Evolutionary conservation across 306 rosid species (phyloP), one percentile per base, ranked within the genome.

Genomic region (Sphenostylis stenocarpa): DNA sequence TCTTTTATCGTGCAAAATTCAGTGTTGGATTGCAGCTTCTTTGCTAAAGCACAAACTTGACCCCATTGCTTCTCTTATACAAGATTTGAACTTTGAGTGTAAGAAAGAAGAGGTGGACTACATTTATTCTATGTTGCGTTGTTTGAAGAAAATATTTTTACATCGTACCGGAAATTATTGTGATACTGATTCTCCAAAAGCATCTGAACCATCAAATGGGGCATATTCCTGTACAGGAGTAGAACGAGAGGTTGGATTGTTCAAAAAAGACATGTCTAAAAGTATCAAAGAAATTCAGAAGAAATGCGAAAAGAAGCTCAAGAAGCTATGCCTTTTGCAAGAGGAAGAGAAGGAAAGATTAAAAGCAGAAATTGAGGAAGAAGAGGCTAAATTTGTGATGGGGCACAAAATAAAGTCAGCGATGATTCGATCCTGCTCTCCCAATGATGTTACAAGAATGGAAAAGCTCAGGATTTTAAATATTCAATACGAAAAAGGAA

Each of bases 11-110:
- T 77, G 71, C 57, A 67, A 79, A 72, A 84, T 82, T 81, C 95
- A 93, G 97, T 81, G 85, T 83, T 91, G 98, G 96, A 87, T 90
- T 80, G 96, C 84, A 34, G 91, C 92, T 74, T 70, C 97, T 47
- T 43, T 89, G 80, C 73, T 85, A 52, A 85, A 83, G 24, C 78
- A 84, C 84, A 91, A 89, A 83, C 67, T 93, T 67, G 88, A 83
- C 78, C 91, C 83, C 84, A 85, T 75, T 60, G 80, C 70, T 78
- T 91, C 93, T 3, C 58, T 89, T 76, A 79, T 79, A 73, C 77
- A 84, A 72, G 61, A 84, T 84, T 83, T 93, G 63, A 83, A 88
- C 51, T 91, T 91, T 71, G 75, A 48, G 65, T 93, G 97, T 84
- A 85, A 79, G 72, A 91, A 79, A 79, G 86, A 77, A 29, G 97